Evolutionary conservation across 306 rosid genomes (phyloP).

Genomic region (Vigna mungo): DNA sequence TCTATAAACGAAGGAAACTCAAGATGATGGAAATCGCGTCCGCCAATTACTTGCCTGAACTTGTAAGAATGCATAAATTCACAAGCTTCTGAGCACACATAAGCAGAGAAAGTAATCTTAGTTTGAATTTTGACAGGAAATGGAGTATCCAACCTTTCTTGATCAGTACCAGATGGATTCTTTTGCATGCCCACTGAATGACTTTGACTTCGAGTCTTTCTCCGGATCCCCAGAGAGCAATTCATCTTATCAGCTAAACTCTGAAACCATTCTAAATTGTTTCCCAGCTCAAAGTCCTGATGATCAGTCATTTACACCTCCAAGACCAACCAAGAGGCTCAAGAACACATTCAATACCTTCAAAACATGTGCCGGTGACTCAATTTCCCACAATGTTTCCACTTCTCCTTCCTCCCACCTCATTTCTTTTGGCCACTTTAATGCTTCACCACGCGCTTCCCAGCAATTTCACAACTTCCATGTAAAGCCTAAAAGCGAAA

Average conservation of each 20-base stretch:
- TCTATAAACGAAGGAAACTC: neutral
- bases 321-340: conserved; percentile 46
- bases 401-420: conserved; percentile 61
- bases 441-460: conserved; percentile 40
- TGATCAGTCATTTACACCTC: neutral
- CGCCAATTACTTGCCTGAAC: conserved; percentile 44
- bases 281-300: conserved; percentile 35
- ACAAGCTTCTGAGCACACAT: neutral
- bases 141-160: conserved; percentile 41
- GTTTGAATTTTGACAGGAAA: conserved; percentile 25
- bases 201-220: conserved; percentile 23
- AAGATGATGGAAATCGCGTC: conserved; percentile 48
- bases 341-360: conserved; percentile 26
- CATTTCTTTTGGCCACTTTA: conserved; percentile 61
- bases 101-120: neutral
- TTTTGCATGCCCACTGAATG: conserved; percentile 34
- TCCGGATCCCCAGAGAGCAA: conserved; percentile 42
- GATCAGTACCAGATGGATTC: conserved; percentile 47
- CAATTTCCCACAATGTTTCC: conserved; percentile 22
- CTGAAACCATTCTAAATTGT: conserved; percentile 34
- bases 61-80: conserved; percentile 45
- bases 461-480: conserved; percentile 35
- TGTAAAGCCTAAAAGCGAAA: conserved; percentile 55
- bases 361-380: neutral
- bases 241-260: conserved; percentile 39